These are phyloP conservation scores for Heritiera littoralis DNA, from an alignment of 345 rosid species.

Conservation along the genomic window DNA sequence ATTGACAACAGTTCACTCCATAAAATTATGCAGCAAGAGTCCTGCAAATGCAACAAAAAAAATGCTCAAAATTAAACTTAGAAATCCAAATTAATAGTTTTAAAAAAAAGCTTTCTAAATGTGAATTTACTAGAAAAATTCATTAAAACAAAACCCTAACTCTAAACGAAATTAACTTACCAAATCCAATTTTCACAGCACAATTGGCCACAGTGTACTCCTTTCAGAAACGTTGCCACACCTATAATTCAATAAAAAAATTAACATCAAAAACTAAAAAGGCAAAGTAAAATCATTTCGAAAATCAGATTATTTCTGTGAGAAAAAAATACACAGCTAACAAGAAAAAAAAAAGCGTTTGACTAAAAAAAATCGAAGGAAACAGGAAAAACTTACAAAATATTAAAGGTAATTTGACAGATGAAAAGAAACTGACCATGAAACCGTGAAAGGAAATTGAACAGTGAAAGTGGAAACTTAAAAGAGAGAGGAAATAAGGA, in stretches of 20 bases:
- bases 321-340: background rate
- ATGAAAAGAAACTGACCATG: constrained; percentile 17
- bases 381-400: background rate
- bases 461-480: constrained; percentile 27
- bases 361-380: background rate
- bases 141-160: constrained; percentile 23
- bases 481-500: constrained; percentile 12
- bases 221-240: background rate
- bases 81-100: background rate
- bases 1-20: background rate
- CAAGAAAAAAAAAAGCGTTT: background rate
- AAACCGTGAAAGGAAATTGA: constrained; percentile 29
- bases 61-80: background rate
- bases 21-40: background rate
- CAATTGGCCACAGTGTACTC: background rate
- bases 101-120: background rate
- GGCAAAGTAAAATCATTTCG: background rate
- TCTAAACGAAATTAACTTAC: background rate
- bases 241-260: background rate
- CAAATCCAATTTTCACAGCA: background rate
- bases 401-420: background rate
- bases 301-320: background rate
- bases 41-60: constrained; percentile 23
- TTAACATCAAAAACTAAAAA: background rate
- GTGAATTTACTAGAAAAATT: background rate